These are phyloP conservation scores for Ascodesmis nigricans DNA, from an alignment of 495 filamentous ascomycete species.

Conservation along the genomic window DNA sequence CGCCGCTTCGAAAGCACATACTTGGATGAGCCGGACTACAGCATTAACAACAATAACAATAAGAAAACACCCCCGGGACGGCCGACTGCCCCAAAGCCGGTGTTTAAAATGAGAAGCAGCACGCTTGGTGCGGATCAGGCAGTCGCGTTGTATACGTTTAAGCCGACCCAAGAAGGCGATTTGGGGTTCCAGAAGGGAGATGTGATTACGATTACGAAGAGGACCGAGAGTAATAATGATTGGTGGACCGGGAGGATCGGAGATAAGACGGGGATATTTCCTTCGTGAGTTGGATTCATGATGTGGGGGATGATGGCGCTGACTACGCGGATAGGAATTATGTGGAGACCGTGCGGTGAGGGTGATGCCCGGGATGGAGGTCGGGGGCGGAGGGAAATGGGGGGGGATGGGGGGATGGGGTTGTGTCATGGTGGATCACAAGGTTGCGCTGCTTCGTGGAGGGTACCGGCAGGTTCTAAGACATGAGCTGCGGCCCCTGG, in stretches of 20 bases:
- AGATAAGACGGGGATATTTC: constrained; percentile 20
- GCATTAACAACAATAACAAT: no score
- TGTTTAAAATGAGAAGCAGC: constrained; percentile 46
- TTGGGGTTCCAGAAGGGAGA: constrained; percentile 94
- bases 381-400: no score
- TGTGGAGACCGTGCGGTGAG: constrained; percentile 13
- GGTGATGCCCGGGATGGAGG: constrained; percentile 7
- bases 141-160: constrained; percentile 75
- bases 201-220: constrained; percentile 87
- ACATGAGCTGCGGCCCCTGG: no score
- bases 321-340: constrained; percentile 13
- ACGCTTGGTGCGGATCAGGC: constrained; percentile 61
- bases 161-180: constrained; percentile 81
- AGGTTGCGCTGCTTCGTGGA: no score
- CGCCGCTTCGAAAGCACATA: constrained; percentile 21
- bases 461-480: no score
- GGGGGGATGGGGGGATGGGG: no score
- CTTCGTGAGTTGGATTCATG: constrained; percentile 12
- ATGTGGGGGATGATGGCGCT: not conserved
- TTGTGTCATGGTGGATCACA: no score
- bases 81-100: constrained; percentile 72
- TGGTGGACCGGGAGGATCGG: constrained; percentile 21
- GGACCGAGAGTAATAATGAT: constrained; percentile 41
- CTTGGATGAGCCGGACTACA: no score
- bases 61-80: constrained; percentile 33